Percentiles rank a stretch among this genome's conserved stretches.
Conservation (phyloP, 495 filamentous ascomycete species). For the Penicilliopsis zonata region DNA sequence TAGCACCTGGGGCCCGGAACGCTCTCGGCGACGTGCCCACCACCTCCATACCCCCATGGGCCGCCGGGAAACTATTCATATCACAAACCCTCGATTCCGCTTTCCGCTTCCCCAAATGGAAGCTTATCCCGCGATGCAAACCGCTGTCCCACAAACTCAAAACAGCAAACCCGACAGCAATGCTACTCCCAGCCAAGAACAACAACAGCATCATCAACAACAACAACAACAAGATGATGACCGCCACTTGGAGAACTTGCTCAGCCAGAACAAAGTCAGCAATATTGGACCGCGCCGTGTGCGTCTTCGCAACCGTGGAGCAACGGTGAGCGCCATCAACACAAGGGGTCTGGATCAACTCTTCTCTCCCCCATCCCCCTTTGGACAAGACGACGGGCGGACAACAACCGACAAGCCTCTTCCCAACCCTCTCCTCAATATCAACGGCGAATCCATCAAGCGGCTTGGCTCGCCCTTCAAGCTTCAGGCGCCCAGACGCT, state of each 20-base stretch:
- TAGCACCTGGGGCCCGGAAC: slow-evolving; percentile 44
- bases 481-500: slow-evolving; percentile 19
- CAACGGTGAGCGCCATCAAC: slow-evolving; percentile 31
- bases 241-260: slow-evolving; percentile 37
- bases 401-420: slow-evolving; percentile 14
- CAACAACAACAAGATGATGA: slow-evolving; percentile 28
- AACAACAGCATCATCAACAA: slow-evolving; percentile 36
- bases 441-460: slow-evolving; percentile 28
- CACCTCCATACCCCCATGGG: slow-evolving; percentile 18
- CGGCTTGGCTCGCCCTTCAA: slow-evolving; percentile 43
- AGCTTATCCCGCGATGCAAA: slow-evolving; percentile 11
- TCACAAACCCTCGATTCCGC: slow-evolving; percentile 30
- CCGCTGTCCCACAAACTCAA: background rate
- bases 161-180: no score
- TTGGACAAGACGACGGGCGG: slow-evolving; percentile 13
- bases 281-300: slow-evolving; percentile 33
- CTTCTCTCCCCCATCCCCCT: slow-evolving; percentile 7
- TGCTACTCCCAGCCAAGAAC: slow-evolving; percentile 33
- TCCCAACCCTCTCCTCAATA: slow-evolving; percentile 15
- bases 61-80: slow-evolving; percentile 31
- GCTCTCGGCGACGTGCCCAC: slow-evolving; percentile 19
- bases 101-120: slow-evolving; percentile 38
- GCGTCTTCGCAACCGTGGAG: slow-evolving; percentile 38
- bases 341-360: slow-evolving; percentile 25
- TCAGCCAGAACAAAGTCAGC: slow-evolving; percentile 31